A percentile compares a stretch with the other conserved stretches of the same genome.
These are phyloP conservation scores for Podila horticola DNA, from an alignment of 192 early-diverging fungal genomes.

Conservation along the genomic window DNA sequence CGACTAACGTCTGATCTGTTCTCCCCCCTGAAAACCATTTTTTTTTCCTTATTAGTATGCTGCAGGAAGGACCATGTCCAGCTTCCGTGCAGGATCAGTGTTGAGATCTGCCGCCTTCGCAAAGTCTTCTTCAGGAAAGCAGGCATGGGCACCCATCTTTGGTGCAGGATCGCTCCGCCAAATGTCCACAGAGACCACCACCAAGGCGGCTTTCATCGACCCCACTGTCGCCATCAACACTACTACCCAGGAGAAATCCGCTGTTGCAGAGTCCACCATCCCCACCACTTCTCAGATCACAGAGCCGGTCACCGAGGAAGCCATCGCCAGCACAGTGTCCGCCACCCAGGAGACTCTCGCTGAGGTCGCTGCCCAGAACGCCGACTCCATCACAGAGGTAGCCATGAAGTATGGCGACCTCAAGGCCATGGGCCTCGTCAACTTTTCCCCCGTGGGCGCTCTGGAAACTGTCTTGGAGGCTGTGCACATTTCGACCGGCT, in stretches of 20 bases:
- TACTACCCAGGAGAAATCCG: conserved; percentile 2
- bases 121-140: conserved; percentile 10
- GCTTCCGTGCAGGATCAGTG: conserved; percentile 12
- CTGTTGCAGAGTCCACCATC: conserved; percentile 11
- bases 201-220: conserved; percentile 35
- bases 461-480: conserved; percentile 80
- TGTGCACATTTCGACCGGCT: conserved; percentile 80
- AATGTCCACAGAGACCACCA: conserved; percentile 34
- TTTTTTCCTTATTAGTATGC: conserved; percentile 4
- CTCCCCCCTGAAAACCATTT: background rate
- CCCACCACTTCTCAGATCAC: conserved; percentile 44
- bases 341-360: conserved; percentile 15
- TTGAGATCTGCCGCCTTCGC: conserved; percentile 13
- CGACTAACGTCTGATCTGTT: background rate
- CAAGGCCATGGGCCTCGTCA: conserved; percentile 80
- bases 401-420: conserved; percentile 89
- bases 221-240: conserved; percentile 18
- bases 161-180: conserved; percentile 41
- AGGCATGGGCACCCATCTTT: conserved; percentile 26
- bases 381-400: conserved; percentile 55
- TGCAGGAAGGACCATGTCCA: conserved; percentile 2
- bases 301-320: conserved; percentile 32
- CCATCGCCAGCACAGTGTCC: conserved; percentile 27
- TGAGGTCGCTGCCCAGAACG: conserved; percentile 46
- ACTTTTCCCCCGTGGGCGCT: conserved; percentile 76